A percentile compares a stretch with the other conserved stretches of the same genome.
These are phyloP conservation scores for Neolentinus lepideus DNA, from an alignment of 1,284 basidiomycete species.

Conservation along the genomic window DNA sequence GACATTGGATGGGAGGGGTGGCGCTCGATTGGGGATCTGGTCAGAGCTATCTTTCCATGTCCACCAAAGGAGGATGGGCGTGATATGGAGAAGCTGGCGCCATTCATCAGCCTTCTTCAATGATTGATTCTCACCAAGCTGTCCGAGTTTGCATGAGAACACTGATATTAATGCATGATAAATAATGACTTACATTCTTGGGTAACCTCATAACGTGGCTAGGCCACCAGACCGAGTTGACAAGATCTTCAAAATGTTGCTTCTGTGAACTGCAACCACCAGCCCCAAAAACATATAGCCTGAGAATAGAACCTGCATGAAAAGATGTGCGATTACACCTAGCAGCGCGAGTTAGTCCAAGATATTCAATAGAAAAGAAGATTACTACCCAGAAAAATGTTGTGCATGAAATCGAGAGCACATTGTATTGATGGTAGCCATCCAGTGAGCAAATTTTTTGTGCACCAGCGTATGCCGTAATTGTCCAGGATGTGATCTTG, in stretches of 20 bases:
- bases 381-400: not conserved
- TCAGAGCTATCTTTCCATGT: conserved; percentile 18
- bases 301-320: conserved; percentile 15
- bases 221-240: conserved; percentile 23
- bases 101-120: conserved; percentile 20
- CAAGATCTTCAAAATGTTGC: conserved; percentile 14
- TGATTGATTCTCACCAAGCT: conserved; percentile 20
- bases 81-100: conserved; percentile 15
- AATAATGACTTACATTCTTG: conserved; percentile 17
- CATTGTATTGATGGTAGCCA: not conserved
- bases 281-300: conserved; percentile 13
- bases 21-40: conserved; percentile 14
- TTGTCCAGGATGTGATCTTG: not conserved
- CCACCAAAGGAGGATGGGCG: conserved; percentile 22
- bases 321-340: conserved; percentile 17
- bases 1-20: not conserved
- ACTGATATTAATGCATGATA: too few relatives aligned
- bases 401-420: not conserved
- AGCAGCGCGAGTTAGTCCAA: not conserved
- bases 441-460: not conserved
- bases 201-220: conserved; percentile 17
- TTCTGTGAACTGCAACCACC: conserved; percentile 11
- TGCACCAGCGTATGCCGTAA: not conserved
- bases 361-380: not conserved
- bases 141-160: not conserved